phyloP scores from a whole-genome alignment of 192 early-diverging fungal genomes.

The Gonapodya sp. region DNA sequence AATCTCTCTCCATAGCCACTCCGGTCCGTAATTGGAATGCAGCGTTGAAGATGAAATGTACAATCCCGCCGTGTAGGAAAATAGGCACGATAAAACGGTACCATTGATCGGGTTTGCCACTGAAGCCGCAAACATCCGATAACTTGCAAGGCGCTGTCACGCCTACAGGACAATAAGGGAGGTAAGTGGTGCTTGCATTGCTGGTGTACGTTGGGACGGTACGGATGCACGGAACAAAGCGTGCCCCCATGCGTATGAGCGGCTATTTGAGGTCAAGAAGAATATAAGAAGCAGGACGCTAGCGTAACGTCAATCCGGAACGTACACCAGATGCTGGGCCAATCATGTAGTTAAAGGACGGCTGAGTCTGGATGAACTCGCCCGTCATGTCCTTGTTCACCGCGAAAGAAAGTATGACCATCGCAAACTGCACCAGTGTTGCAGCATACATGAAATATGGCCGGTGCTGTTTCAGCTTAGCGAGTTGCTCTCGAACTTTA shows the following conservation, averaged over 20 bases:
- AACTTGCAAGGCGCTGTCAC: constrained; percentile 39
- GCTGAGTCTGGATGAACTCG: constrained; percentile 45
- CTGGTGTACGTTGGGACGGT: constrained; percentile 14
- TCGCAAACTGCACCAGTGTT: constrained; percentile 27
- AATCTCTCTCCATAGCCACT: constrained; percentile 60
- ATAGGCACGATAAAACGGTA: constrained; percentile 71
- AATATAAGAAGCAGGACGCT: not conserved
- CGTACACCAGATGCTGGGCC: constrained; percentile 48
- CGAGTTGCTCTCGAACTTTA: constrained; percentile 28
- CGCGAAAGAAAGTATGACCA: constrained; percentile 39
- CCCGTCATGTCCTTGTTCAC: constrained; percentile 52
- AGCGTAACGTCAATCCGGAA: not conserved
- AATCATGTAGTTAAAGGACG: constrained; percentile 69
- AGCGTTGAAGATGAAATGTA: constrained; percentile 71
- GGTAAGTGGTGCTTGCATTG: constrained; percentile 10
- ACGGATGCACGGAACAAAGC: constrained; percentile 75
- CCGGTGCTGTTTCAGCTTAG: constrained; percentile 27
- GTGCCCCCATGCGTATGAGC: constrained; percentile 60
- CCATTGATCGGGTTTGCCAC: constrained; percentile 56
- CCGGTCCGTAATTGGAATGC: constrained; percentile 60
- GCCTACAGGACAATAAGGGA: constrained; percentile 33
- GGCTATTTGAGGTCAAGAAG: constrained; percentile 24
- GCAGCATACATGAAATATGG: constrained; percentile 36
- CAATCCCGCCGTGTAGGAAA: constrained; percentile 72
- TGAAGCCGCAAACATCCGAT: constrained; percentile 51